These are phyloP conservation scores for Torulaspora quercuum DNA, from an alignment of 805 yeast genomes.

Conservation along the genomic window DNA sequence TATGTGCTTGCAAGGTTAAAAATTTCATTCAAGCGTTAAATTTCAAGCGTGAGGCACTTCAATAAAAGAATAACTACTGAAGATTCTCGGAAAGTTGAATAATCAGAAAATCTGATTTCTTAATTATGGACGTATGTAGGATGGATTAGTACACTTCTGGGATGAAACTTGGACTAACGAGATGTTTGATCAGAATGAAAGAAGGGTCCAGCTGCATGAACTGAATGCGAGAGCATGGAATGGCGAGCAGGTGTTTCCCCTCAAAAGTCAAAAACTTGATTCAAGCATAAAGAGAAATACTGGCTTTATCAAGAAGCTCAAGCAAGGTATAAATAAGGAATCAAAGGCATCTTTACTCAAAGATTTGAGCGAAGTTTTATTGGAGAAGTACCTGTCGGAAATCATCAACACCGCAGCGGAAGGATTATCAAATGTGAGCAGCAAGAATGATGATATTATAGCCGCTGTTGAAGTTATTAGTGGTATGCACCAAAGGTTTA, in stretches of 20 bases:
- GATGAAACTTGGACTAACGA: conserved; percentile 7
- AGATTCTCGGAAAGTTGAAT: too few species aligned
- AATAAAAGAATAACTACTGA: too few species aligned
- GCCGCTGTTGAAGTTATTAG: conserved; percentile 67
- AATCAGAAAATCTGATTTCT: neutral
- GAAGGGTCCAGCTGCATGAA: conserved; percentile 35
- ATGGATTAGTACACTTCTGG: neutral
- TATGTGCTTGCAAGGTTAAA: too few species aligned
- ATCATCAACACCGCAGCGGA: conserved; percentile 60
- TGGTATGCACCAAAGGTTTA: conserved; percentile 74
- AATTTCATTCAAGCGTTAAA: too few species aligned
- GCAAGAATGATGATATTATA: conserved; percentile 52
- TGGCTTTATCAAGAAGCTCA: conserved; percentile 69
- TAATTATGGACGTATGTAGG: conserved; percentile 18
- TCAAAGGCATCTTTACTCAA: conserved; percentile 46
- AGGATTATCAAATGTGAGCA: conserved; percentile 48
- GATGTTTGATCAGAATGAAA: conserved; percentile 20
- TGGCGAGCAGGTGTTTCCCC: conserved; percentile 41
- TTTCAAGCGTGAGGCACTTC: too few species aligned
- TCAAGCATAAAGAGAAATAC: conserved; percentile 79
- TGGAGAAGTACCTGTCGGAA: conserved; percentile 75
- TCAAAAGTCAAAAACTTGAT: conserved; percentile 46
- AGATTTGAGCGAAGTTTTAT: conserved; percentile 59
- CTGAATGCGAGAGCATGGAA: conserved; percentile 52
- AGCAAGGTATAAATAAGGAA: conserved; percentile 54